A percentile compares a stretch with the other conserved stretches of the same genome.
Conservation (phyloP, 1,139 yeast genomes). For the Pichia sp. region DNA sequence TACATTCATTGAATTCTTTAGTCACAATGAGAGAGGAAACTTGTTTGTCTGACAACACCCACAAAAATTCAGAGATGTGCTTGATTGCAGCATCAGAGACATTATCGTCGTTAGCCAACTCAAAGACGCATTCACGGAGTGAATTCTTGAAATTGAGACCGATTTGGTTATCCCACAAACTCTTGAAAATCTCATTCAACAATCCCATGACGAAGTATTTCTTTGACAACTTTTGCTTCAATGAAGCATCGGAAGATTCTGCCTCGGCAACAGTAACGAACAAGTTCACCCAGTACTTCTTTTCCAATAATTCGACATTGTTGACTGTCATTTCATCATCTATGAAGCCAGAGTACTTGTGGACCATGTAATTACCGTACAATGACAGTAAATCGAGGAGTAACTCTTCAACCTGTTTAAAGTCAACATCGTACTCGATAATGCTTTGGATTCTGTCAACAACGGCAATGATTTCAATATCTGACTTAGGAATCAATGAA, state of each 20-base stretch:
- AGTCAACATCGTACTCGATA: constrained; percentile 25
- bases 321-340: constrained; percentile 8
- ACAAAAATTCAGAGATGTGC: constrained; percentile 13
- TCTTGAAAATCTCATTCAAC: constrained; percentile 41
- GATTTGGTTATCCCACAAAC: constrained; percentile 24
- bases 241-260: constrained; percentile 3
- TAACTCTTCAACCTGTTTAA: constrained; percentile 23
- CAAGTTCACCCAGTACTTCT: constrained; percentile 34
- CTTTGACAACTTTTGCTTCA: constrained; percentile 27
- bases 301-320: constrained; percentile 22
- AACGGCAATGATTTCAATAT: constrained; percentile 48
- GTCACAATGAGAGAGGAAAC: constrained; percentile 17
- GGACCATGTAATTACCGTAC: constrained; percentile 43
- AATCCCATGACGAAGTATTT: constrained; percentile 34
- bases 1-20: constrained; percentile 17
- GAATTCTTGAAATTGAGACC: constrained; percentile 2
- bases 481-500: constrained; percentile 40
- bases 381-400: constrained; percentile 34
- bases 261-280: constrained; percentile 11
- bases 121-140: neutral
- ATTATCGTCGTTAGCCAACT: neutral
- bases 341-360: constrained; percentile 22
- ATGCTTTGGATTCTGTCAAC: constrained; percentile 38
- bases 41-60: constrained; percentile 24
- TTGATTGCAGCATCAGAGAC: neutral